Base-by-base conservation (phyloP, 148 eudicot species). In the Amaranthus palmeri region DNA sequence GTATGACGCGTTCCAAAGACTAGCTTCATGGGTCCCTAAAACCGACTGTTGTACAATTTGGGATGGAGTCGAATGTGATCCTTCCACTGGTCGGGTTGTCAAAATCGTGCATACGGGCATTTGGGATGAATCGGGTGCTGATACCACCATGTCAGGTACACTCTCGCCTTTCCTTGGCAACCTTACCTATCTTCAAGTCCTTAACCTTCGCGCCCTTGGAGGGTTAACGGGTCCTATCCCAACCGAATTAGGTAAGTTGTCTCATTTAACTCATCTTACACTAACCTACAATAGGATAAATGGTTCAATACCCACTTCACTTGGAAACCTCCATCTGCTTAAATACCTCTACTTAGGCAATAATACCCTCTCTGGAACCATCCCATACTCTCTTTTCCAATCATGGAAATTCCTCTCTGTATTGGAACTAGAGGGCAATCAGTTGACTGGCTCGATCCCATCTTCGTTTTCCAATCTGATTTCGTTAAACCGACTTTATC, bases 131-230 rank as follows among this genome's bases (percentile, higher is more conserved):
- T 10, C 10, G 12, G 64, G 12, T 40, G 11, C 10, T 14, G 42
- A 61, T 40, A 61, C 42, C 8, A 68, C 70, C 55, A 81, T 85
- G 80, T 65, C 83, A 6, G 91, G 96, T 47, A 84, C 84, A 2
- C 75, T 90, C 13, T 90, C 97, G 0, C 88, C 96, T 4, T 86
- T 85, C 65, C 85, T 92, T 13, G 82, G 80, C 15, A 90, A 90
- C 50, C 86, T 92, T 69, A 65, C 91, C 0, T 74, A 52, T 56
- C 87, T 92, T 0, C 78, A 45, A 61, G 67, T 82, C 48, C 87
- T 92, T 9, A 86, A 89, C 42, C 83, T 92, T 56, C 78, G 88
- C 40, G 69, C 81, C 13, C 82, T 82, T 72, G 84, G 84, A 51
- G 68, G 78, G 6, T 42, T 92, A 4, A 54, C n/a, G 0, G 92